Evolutionary conservation across 2,329 filamentous ascomycete genomes (phyloP).

Genomic region (Leptosphaerulina australis): DNA sequence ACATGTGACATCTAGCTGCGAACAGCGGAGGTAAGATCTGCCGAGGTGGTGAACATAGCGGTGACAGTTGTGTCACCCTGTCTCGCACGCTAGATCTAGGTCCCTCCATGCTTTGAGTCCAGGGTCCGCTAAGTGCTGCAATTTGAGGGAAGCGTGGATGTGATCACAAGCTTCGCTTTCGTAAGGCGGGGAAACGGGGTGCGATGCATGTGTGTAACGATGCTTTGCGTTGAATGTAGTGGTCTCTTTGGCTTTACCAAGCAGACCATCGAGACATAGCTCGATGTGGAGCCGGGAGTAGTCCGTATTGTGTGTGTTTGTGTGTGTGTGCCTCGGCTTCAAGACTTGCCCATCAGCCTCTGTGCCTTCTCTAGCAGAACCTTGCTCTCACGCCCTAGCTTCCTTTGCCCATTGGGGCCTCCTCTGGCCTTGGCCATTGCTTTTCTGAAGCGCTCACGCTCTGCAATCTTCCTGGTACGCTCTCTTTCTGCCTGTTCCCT

Average conservation of each 20-base stretch:
- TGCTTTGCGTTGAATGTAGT: background rate
- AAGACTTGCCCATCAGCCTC: constrained; percentile 63
- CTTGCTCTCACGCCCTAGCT: constrained; percentile 79
- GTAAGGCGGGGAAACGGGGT: background rate
- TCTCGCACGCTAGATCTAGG: constrained; percentile 1
- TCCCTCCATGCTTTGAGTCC: constrained; percentile 4
- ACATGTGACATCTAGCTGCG: constrained; percentile 8
- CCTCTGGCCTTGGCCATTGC: constrained; percentile 68
- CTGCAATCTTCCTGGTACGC: constrained; percentile 58
- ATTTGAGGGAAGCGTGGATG: background rate
- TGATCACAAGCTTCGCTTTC: background rate
- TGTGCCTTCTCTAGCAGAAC: constrained; percentile 79
- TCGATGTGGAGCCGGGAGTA: background rate
- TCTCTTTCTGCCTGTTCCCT: constrained; percentile 69
- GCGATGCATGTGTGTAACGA: background rate
- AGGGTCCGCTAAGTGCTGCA: background rate
- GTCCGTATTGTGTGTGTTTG: background rate
- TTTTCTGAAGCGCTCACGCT: constrained; percentile 73
- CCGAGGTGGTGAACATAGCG: constrained; percentile 4
- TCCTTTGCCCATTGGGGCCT: constrained; percentile 73
- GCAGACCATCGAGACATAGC: background rate
- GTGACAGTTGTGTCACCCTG: constrained; percentile 15
- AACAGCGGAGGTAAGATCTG: background rate
- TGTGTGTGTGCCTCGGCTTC: constrained; percentile 14
- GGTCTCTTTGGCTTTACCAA: background rate